Conservation (phyloP, 108 stramenopile genomes). For the Nannochloropsis salina region DNA sequence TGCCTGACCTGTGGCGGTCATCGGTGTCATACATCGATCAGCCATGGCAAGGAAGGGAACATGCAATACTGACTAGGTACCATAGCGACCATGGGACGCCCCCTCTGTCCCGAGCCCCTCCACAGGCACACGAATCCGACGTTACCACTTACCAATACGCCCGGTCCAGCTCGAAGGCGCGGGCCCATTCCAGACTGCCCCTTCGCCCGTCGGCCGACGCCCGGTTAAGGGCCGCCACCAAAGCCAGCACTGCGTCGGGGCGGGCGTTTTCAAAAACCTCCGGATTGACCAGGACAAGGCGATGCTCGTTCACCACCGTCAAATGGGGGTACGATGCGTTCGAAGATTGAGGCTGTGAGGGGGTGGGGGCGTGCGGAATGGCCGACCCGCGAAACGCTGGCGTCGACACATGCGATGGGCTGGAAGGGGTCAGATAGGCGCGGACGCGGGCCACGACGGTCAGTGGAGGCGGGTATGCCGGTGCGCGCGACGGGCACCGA, state of each 20-base stretch:
- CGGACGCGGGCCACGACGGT: background rate
- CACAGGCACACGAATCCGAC: no score
- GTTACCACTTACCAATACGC: background rate
- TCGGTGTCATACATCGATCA: no score
- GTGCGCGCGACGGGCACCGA: background rate
- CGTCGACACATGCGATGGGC: background rate
- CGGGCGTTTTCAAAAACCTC: background rate
- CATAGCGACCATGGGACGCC: background rate
- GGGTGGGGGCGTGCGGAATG: background rate
- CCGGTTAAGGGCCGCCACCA: background rate
- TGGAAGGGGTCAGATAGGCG: background rate
- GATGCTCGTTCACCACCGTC: background rate
- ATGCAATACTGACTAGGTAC: no score
- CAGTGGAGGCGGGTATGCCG: background rate
- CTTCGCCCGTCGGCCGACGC: background rate
- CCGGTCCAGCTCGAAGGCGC: background rate
- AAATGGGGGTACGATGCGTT: background rate
- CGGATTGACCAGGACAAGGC: background rate
- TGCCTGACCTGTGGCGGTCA: background rate
- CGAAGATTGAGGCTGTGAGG: background rate
- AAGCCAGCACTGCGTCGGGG: background rate
- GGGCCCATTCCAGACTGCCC: background rate
- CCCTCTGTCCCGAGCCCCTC: background rate
- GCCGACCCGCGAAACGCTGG: background rate
- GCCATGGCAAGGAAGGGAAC: no score